Evolutionary conservation across 2,329 filamentous ascomycete species (phyloP), one percentile per base, ranked within the genome.

Genomic region (Pestalotiopsis sp.): DNA sequence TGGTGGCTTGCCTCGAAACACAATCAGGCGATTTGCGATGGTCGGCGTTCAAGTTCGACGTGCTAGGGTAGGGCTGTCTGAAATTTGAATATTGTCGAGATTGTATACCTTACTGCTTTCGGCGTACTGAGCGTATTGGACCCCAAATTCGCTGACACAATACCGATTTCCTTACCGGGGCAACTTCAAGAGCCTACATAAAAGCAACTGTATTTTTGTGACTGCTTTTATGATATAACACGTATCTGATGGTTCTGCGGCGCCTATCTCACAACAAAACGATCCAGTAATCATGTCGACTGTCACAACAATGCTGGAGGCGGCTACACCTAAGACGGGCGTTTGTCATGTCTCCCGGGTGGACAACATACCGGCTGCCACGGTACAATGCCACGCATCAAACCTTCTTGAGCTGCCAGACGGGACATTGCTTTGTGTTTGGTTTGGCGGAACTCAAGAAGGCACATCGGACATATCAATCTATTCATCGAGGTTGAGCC

Each of bases 391-490:
- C 2, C 83, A 84, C 56, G 82, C 83, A 11, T 84, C 83, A 12
- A 84, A 84, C 67, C 76, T 84, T 11, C 73, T 84, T 11, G 75
- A 79, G 36, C 76, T 84, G 0, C 78, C 78, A 1, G 77, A 83
- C 70, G 77, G 77, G n/a, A 80, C 80, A 3, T 72, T 84, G 0
- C 73, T 84, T 0, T 84, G 82, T 68, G 78, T 75, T 14, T 84
- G 81, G 81, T 84, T 84, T 40, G 83, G 83, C 4, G 83, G 83
- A 1, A 83, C 80, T 0, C 82, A 84, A 68, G 82, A 84, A 72
- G 83, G 83, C 0, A 78, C 79, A 3, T 78, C 81, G 0, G 83
- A 84, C 63, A 83, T 84, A 57, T 80, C 77, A 66, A 82, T 84
- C 62, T 83, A 82, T 68, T 71, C 82, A 0, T 82, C 83, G 13